Conservation (phyloP, 441 rosid genomes). For the Erysimum pusillum region DNA sequence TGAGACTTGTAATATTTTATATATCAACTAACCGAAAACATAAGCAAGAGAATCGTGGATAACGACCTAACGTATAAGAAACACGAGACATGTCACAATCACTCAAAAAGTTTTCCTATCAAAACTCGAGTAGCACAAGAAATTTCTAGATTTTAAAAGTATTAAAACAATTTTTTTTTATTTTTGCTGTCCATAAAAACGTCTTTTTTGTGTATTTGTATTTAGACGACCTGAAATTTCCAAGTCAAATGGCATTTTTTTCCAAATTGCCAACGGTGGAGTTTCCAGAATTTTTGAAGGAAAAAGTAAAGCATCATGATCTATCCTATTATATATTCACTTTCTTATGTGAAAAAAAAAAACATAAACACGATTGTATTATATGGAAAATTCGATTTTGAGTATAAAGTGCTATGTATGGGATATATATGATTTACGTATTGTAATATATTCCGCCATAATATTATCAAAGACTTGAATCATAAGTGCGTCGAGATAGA, state of each 20-base stretch:
- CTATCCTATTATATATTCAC: background rate
- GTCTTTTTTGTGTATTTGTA: background rate
- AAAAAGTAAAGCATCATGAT: background rate
- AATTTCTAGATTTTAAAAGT: background rate
- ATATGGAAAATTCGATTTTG: background rate
- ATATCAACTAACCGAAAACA: slow-evolving; percentile 37
- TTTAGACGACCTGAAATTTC: slow-evolving; percentile 11
- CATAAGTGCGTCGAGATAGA: background rate
- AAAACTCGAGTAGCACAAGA: slow-evolving; percentile 38
- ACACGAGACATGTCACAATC: slow-evolving; percentile 45
- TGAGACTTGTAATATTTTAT: slow-evolving; percentile 32
- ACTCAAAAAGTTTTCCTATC: slow-evolving; percentile 22
- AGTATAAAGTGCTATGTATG: background rate
- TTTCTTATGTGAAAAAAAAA: background rate
- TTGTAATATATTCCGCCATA: background rate
- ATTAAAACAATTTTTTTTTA: background rate
- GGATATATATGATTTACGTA: background rate
- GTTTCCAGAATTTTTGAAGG: background rate
- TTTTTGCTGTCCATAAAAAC: background rate
- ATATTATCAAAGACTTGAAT: background rate
- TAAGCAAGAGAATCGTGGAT: slow-evolving; percentile 43
- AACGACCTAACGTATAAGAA: slow-evolving; percentile 41
- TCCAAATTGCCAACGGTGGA: slow-evolving; percentile 12
- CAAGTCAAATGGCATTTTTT: background rate
- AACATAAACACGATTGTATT: background rate